These are phyloP conservation scores for Spizellomyces punctatus DNA, from an alignment of 192 early-diverging fungal species.

Conservation along the genomic window DNA sequence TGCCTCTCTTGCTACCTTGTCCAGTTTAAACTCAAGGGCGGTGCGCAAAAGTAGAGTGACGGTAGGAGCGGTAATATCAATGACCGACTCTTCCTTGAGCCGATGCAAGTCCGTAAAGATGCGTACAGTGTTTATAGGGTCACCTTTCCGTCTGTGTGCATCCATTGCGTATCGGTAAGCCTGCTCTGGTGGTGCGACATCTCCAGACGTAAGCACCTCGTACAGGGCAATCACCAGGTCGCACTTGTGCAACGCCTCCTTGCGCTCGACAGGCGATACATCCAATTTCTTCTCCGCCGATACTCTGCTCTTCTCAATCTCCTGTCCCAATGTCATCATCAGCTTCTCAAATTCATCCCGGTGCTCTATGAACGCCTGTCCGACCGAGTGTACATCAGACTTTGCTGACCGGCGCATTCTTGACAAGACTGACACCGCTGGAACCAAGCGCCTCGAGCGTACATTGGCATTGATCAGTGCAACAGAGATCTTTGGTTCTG, in stretches of 20 bases:
- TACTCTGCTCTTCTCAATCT: slow-evolving; percentile 22
- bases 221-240: slow-evolving; percentile 17
- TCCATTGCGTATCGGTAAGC: slow-evolving; percentile 24
- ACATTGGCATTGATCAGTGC: slow-evolving; percentile 23
- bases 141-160: slow-evolving; percentile 9
- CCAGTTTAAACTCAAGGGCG: slow-evolving; percentile 16
- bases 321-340: slow-evolving; percentile 18
- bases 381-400: slow-evolving; percentile 4
- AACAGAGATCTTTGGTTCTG: neutral
- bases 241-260: neutral
- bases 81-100: neutral
- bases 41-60: slow-evolving; percentile 8
- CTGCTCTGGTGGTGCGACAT: neutral
- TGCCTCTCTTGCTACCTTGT: neutral
- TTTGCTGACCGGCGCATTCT: slow-evolving; percentile 6
- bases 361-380: slow-evolving; percentile 16
- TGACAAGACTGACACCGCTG: slow-evolving; percentile 17
- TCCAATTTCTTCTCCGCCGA: slow-evolving; percentile 15
- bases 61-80: neutral
- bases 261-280: slow-evolving; percentile 2
- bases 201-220: slow-evolving; percentile 8
- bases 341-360: slow-evolving; percentile 30
- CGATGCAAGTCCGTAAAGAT: slow-evolving; percentile 17
- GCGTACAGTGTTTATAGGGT: slow-evolving; percentile 13
- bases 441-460: slow-evolving; percentile 6